A percentile compares a stretch with the other conserved stretches of the same genome.
These are phyloP conservation scores for Colletotrichum phormii DNA, from an alignment of 2,329 filamentous ascomycete species.

Conservation along the genomic window DNA sequence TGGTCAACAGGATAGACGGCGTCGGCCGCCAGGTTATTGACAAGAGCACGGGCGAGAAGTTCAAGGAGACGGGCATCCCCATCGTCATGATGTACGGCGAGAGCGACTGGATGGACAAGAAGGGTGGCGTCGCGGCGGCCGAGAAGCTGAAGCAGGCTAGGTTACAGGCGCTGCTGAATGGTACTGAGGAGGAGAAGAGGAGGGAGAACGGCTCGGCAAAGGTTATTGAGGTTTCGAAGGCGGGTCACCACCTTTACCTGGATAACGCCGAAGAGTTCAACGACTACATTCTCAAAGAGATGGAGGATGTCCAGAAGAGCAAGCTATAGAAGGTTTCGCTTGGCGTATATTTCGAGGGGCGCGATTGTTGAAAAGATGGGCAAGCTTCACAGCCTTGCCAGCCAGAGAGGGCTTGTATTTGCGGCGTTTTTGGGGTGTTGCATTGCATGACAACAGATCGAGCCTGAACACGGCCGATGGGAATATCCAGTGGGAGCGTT, in stretches of 20 bases:
- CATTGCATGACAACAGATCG: conserved; percentile 34
- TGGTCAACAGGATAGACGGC: conserved; percentile 87
- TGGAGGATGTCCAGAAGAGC: conserved; percentile 58
- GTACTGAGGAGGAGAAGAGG: conserved; percentile 74
- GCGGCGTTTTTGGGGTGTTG: conserved; percentile 20
- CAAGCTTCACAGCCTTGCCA: background rate
- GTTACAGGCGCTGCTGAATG: conserved; percentile 68
- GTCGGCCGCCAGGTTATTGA: conserved; percentile 79
- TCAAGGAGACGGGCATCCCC: conserved; percentile 76
- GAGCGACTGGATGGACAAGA: conserved; percentile 98
- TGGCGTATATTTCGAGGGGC: background rate
- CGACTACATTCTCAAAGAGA: conserved; percentile 61
- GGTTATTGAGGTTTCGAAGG: conserved; percentile 78
- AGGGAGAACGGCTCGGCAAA: conserved; percentile 84
- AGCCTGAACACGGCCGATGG: conserved; percentile 24
- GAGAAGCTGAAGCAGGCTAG: conserved; percentile 81
- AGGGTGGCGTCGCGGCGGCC: conserved; percentile 83
- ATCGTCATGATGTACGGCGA: conserved; percentile 97
- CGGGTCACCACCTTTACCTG: conserved; percentile 70
- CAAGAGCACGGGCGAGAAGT: conserved; percentile 37
- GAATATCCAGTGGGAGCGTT: conserved; percentile 36
- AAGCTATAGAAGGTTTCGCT: conserved; percentile 3
- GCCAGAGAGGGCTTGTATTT: background rate
- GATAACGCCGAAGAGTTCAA: conserved; percentile 72
- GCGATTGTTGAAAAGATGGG: background rate